phyloP scores from a whole-genome alignment of 2,329 filamentous ascomycete species.

The Scytalidium sp. region DNA sequence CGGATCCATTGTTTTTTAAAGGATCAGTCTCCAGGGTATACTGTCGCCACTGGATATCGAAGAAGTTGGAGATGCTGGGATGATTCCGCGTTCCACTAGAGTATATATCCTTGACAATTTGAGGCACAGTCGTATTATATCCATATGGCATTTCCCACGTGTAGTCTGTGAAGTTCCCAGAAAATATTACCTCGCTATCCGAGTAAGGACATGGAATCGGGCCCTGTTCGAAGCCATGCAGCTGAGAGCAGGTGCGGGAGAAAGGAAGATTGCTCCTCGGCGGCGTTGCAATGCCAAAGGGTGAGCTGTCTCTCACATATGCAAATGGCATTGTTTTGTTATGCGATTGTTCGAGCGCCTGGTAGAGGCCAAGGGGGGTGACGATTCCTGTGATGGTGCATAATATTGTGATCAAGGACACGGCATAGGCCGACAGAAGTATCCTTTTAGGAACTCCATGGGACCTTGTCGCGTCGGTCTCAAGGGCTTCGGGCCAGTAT shows the following conservation, averaged over 20 bases:
- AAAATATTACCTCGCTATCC: conserved; percentile 13
- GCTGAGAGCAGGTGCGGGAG: conserved; percentile 27
- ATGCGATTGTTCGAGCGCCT: conserved; percentile 28
- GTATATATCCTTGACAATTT: conserved; percentile 31
- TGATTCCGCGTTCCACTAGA: no score
- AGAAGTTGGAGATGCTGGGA: conserved; percentile 36
- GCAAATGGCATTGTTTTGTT: conserved; percentile 26
- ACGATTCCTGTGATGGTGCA: conserved; percentile 39
- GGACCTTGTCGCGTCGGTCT: conserved; percentile 32
- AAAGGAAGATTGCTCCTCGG: conserved; percentile 29
- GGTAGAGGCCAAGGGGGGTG: conserved; percentile 43
- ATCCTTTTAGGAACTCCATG: conserved; percentile 28
- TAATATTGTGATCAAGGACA: conserved; percentile 27
- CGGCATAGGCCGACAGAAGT: conserved; percentile 21
- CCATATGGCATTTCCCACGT: conserved; percentile 13
- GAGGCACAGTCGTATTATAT: conserved; percentile 27
- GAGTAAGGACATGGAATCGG: conserved; percentile 20
- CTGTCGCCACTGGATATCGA: conserved; percentile 35
- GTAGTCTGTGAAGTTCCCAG: conserved; percentile 13
- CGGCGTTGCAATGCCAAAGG: conserved; percentile 37
- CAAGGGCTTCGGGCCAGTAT: conserved; percentile 39
- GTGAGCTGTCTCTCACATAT: conserved; percentile 34
- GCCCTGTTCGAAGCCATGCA: conserved; percentile 6
- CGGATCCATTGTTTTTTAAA: conserved; percentile 27
- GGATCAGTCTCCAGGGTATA: conserved; percentile 21